phyloP scores from a whole-genome alignment of 129 eudicot genomes.

The Flaveria brownii region DNA sequence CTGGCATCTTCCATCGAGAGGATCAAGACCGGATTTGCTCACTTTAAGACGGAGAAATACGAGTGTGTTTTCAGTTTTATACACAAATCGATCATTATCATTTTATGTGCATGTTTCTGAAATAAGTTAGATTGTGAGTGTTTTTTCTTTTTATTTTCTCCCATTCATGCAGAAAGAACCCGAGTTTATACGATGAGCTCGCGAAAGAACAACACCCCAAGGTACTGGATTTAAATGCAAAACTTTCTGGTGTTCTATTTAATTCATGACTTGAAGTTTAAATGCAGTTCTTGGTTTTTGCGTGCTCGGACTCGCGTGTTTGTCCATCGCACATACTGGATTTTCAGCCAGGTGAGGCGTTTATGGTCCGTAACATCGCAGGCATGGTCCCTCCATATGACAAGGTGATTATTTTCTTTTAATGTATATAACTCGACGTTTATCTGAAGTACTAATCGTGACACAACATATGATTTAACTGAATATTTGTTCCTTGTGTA shows the following conservation, averaged over 20 bases:
- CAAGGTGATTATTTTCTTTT: conserved; percentile 20
- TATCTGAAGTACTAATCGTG: background rate
- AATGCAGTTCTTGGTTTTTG: conserved; percentile 81
- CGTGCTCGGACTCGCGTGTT: conserved; percentile 84
- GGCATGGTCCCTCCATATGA: conserved; percentile 80
- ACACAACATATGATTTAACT: background rate
- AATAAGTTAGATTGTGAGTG: background rate
- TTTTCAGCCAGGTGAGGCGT: conserved; percentile 89
- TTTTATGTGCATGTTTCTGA: background rate
- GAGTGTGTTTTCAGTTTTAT: conserved; percentile 45
- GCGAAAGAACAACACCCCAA: conserved; percentile 72
- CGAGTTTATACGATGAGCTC: conserved; percentile 56
- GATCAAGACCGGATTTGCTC: conserved; percentile 66
- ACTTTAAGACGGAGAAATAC: conserved; percentile 65
- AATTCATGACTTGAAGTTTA: conserved; percentile 6
- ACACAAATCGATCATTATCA: background rate
- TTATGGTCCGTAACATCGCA: conserved; percentile 76
- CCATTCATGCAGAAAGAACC: conserved; percentile 50
- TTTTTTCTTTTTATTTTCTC: background rate
- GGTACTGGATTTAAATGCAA: conserved; percentile 53
- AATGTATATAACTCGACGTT: background rate
- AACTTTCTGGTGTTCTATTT: background rate
- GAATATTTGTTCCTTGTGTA: conserved; percentile 36
- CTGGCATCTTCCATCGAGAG: conserved; percentile 39
- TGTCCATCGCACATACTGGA: conserved; percentile 80